Base-by-base conservation (phyloP, 305 asterid genomes). In the Lippia alba region DNA sequence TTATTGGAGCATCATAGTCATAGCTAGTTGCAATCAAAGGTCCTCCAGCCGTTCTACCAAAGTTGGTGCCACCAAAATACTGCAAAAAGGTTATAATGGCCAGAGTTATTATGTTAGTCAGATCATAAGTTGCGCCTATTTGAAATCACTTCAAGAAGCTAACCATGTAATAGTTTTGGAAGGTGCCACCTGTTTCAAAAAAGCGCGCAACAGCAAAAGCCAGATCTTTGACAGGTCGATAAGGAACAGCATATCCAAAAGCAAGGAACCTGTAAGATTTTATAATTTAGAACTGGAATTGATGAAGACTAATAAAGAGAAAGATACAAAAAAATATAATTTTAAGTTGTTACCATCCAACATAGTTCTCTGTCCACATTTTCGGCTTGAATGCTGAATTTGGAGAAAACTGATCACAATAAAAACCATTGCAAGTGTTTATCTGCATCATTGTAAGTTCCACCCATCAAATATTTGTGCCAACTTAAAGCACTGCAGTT, bases 51-150 rank as follows among this genome's bases (percentile, higher is more conserved):
- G 97, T 89, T 78, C 94, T 74, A 54, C 96, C 97, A 64, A 91
- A 91, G 85, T 91, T 91, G 74, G 95, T 91, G 50, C 94, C 96
- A 74, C 97, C 97, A 80, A 87, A 89, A 82, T 91, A 91, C 97
- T 89, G 79, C 64, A 63, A 64, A 48, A 15, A 69, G 18, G 34
- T 44, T 49, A 18, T 18, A 18, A 16, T 11, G 24, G 51, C 60
- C 50, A 16, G 44, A 61, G 40, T 33, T 17, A 53, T 46, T 56
- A 33, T 68, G 50, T 61, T 58, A 40, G 61, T 69, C 69, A 76
- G 61, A 20, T 58, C 60, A 41, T 44, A 67, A 53, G 39, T n/a
- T 48, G 62, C 66, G 60, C 44, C 24, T 18, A 19, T 41, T 40
- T 51, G 24, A 33, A n/a, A 68, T n/a, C 45, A 56, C 65, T 50